Evolutionary conservation across 1,139 yeast species (phyloP).

Genomic region (Sugiyamaella novakii): DNA sequence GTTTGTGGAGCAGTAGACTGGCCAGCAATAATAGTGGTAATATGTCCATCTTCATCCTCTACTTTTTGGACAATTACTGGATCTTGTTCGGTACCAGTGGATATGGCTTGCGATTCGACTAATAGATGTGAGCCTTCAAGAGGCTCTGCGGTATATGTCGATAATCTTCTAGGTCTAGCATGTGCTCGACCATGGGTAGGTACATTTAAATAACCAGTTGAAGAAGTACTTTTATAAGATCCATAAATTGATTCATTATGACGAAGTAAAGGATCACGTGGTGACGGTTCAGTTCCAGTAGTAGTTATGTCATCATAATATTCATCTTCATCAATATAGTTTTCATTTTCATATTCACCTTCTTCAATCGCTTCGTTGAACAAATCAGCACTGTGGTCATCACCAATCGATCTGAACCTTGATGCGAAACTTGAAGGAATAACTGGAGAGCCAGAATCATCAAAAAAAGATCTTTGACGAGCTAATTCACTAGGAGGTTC

Average conservation of each 20-base stretch:
- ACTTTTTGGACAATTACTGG: constrained; percentile 63
- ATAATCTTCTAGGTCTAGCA: constrained; percentile 19
- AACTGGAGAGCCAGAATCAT: constrained; percentile 32
- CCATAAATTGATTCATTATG: constrained; percentile 17
- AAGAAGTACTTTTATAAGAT: constrained; percentile 18
- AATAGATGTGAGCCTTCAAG: constrained; percentile 32
- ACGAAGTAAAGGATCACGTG: constrained; percentile 17
- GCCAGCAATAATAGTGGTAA: constrained; percentile 75
- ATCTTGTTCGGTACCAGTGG: constrained; percentile 50
- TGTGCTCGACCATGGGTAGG: constrained; percentile 14
- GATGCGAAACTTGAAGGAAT: constrained; percentile 20
- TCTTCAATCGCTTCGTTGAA: constrained; percentile 28
- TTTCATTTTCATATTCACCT: constrained; percentile 22
- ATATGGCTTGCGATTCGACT: constrained; percentile 35
- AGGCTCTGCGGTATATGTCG: constrained; percentile 26
- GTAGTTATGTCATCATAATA: constrained; percentile 22
- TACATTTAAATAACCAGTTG: constrained; percentile 14
- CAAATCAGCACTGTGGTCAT: constrained; percentile 13
- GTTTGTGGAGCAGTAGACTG: constrained; percentile 91
- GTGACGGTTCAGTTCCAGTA: constrained; percentile 12
- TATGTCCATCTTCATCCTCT: constrained; percentile 71
- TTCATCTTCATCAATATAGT: constrained; percentile 23
- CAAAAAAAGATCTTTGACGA: constrained; percentile 54
- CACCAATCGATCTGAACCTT: constrained; percentile 11
- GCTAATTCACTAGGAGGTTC: constrained; percentile 48